Conservation (phyloP, 371 early-diverging fungal species). For the Smittium culicis region DNA sequence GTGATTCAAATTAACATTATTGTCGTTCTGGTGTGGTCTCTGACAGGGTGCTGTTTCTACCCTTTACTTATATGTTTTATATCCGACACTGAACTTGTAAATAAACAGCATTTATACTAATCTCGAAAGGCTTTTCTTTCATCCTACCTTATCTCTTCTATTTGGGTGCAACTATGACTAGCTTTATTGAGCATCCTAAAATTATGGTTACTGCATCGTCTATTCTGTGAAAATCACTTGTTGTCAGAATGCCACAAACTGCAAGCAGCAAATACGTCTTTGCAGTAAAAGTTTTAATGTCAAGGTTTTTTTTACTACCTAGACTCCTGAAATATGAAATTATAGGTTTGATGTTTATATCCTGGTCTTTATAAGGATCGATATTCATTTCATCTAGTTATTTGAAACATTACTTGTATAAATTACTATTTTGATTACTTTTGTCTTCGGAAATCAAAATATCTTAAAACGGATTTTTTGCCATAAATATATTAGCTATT, state of each 20-base stretch:
- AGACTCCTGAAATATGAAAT: not conserved
- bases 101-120: not conserved
- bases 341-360: not conserved
- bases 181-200: not conserved
- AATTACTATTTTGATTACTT: not conserved
- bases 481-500: not conserved
- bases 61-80: not conserved
- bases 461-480: not conserved
- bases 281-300: not conserved
- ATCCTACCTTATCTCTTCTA: conserved; percentile 1
- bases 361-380: not conserved
- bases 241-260: conserved; percentile 13
- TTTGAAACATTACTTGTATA: not conserved
- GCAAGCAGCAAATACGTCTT: not conserved
- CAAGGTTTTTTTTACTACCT: not conserved
- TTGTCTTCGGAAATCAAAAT: not conserved
- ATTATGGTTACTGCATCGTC: not conserved
- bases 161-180: not conserved
- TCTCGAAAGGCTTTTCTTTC: conserved; percentile 5
- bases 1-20: not conserved
- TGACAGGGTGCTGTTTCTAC: not conserved
- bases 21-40: not conserved
- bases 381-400: not conserved
- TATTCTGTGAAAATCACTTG: conserved; percentile 20
- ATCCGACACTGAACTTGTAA: not conserved